Base-by-base conservation (phyloP, 306 rosid genomes). In the Delonix regia region DNA sequence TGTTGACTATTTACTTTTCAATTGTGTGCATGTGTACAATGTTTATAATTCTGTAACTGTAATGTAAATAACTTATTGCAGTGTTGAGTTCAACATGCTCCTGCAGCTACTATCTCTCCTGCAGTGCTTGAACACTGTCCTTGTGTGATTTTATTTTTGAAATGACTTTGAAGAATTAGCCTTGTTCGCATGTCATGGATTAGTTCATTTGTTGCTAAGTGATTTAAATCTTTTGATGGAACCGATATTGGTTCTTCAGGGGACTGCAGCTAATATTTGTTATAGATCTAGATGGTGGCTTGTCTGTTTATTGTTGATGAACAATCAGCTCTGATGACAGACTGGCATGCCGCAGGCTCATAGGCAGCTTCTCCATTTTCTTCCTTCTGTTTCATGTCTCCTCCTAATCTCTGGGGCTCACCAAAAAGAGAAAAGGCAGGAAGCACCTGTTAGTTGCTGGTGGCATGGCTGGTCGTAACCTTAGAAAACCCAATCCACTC, bases 141-240 rank as follows among this genome's bases (percentile, higher is more conserved):
- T 56, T 69, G 42, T 41, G 28, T 62, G 38, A 65, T 51, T 60
- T 76, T 76, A n/a, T 15, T 63, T 47, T 53, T 55, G 22, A 48
- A 78, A 60, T 69, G 66, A 48, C 39, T 69, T 60, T 60, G 77
- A 39, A 76, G 60, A 76, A 69, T 51, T 24, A 49, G 45, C 79
- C 66, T 69, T 47, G 24, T n/a, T 18, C 71, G 21, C n/a, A 45
- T 61, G 4, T 22, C 41, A 14, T 47, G 47, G 48, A 74, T 36
- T 11, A 21, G 68, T 41, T 24, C 57, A 4, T 28, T 3, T 27
- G 6, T 60, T 60, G n/a, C 39, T 4, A 3, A 3, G 39, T 36
- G 2, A 36, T 36, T 36, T 7, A 36, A 36, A 36, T 36, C 3
- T 36, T 57, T 57, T 57, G 56, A 56, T 45, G 36, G 66, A 44